Percentiles rank a stretch among this genome's conserved stretches.
phyloP scores from a whole-genome alignment of 495 filamentous ascomycete species.

The Aspergillus leporis region DNA sequence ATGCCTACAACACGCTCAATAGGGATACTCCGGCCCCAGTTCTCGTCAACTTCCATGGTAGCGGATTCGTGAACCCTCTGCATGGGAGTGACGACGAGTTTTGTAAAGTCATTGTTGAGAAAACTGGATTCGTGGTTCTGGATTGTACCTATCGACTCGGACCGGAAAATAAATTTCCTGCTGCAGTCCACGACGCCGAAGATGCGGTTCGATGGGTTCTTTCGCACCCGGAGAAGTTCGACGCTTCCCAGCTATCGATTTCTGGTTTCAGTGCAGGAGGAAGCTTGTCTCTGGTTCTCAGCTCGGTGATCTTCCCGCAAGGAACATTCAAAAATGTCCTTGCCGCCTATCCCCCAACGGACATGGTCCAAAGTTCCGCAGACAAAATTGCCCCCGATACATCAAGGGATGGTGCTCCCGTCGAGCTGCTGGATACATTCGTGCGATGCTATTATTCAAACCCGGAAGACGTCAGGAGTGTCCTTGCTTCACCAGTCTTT shows the following conservation, averaged over 20 bases:
- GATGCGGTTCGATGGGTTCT: neutral
- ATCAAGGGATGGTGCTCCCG: neutral
- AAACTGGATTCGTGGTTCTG: neutral
- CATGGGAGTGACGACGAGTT: neutral
- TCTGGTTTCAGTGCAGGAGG: neutral
- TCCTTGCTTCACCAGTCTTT: neutral
- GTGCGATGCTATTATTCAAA: neutral
- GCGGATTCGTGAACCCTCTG: neutral
- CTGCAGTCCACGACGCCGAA: neutral
- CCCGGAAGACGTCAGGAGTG: neutral
- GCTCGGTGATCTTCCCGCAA: neutral
- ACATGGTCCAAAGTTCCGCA: neutral
- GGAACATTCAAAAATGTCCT: neutral
- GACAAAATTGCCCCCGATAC: neutral
- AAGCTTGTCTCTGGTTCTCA: neutral
- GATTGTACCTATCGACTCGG: neutral
- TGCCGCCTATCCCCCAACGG: neutral
- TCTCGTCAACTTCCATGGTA: neutral
- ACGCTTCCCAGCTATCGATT: neutral
- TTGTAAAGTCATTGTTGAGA: neutral
- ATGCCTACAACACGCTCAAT: conserved; percentile 4
- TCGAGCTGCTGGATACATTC: neutral
- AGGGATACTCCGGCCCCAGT: neutral
- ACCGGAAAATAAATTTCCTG: neutral
- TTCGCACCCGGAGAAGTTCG: neutral